phyloP scores from a whole-genome alignment of 768 basidiomycete genomes.

The Rhizopogon roseolus region DNA sequence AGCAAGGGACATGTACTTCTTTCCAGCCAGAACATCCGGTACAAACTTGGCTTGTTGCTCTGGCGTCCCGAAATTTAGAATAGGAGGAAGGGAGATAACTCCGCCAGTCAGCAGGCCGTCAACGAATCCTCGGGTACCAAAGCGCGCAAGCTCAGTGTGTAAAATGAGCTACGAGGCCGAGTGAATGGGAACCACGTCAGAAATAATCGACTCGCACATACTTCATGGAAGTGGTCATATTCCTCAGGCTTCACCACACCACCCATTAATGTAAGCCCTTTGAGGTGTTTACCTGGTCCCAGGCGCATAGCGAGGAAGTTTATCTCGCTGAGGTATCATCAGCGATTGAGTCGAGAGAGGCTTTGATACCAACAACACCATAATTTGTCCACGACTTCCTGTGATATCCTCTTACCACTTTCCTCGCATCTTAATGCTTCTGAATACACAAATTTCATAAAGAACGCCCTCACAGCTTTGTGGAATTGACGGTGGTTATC shows the following conservation, averaged over 20 bases:
- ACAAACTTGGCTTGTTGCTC: conserved; percentile 69
- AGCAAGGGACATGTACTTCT: conserved; percentile 85
- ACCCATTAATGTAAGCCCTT: conserved; percentile 71
- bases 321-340: conserved; percentile 45
- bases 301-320: conserved; percentile 88
- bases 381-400: conserved; percentile 81
- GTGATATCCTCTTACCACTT: conserved; percentile 80
- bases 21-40: conserved; percentile 68
- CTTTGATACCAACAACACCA: conserved; percentile 35
- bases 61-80: conserved; percentile 82
- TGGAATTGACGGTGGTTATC: conserved; percentile 75
- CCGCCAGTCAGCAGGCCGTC: conserved; percentile 80
- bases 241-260: conserved; percentile 76
- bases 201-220: conserved; percentile 17
- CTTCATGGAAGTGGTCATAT: conserved; percentile 95
- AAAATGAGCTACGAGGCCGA: conserved; percentile 55
- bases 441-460: conserved; percentile 66
- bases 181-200: background rate
- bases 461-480: conserved; percentile 68
- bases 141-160: conserved; percentile 76
- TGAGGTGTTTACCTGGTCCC: conserved; percentile 85
- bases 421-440: conserved; percentile 81
- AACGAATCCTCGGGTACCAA: conserved; percentile 81
- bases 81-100: conserved; percentile 86
- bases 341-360: background rate